These are phyloP conservation scores for Leccinum huronense DNA, from an alignment of 1,284 basidiomycete genomes.

Conservation along the genomic window DNA sequence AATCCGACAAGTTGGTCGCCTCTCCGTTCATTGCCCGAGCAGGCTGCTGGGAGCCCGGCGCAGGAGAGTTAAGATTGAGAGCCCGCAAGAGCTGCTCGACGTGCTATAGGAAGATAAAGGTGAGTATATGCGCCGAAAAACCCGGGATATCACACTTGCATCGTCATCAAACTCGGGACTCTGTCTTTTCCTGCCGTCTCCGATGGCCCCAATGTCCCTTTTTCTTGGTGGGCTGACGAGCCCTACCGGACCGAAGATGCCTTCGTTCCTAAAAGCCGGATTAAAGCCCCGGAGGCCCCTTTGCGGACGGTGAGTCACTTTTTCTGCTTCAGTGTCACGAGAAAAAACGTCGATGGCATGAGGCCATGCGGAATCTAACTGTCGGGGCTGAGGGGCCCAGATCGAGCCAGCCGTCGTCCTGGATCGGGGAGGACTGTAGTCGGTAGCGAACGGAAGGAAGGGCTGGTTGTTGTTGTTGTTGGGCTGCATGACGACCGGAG, in stretches of 20 bases:
- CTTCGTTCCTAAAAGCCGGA: slow-evolving; percentile 43
- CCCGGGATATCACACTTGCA: slow-evolving; percentile 38
- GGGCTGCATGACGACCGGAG: slow-evolving; percentile 28
- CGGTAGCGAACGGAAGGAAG: slow-evolving; percentile 30
- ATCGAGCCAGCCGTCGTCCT: slow-evolving; percentile 54
- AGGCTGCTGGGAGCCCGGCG: slow-evolving; percentile 47
- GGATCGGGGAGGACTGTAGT: slow-evolving; percentile 36
- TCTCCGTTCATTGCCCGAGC: slow-evolving; percentile 39
- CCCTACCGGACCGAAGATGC: slow-evolving; percentile 65
- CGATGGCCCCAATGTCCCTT: slow-evolving; percentile 66
- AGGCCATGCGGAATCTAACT: slow-evolving; percentile 63
- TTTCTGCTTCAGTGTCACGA: slow-evolving; percentile 46
- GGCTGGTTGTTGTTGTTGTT: slow-evolving; percentile 23
- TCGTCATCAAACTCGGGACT: slow-evolving; percentile 54
- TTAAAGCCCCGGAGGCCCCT: slow-evolving; percentile 29
- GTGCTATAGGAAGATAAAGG: slow-evolving; percentile 46
- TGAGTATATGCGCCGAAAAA: slow-evolving; percentile 33
- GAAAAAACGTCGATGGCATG: slow-evolving; percentile 59
- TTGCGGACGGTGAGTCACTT: slow-evolving; percentile 29
- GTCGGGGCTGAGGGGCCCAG: slow-evolving; percentile 75
- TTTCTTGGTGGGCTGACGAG: slow-evolving; percentile 41
- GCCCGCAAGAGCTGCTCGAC: slow-evolving; percentile 74
- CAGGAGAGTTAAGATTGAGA: slow-evolving; percentile 71
- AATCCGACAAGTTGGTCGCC: slow-evolving; percentile 45
- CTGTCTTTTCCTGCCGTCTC: slow-evolving; percentile 67